Percentiles rank a stretch among this genome's conserved stretches.
These are phyloP conservation scores for Lepidium didymum DNA, from an alignment of 345 rosid species.

Conservation along the genomic window DNA sequence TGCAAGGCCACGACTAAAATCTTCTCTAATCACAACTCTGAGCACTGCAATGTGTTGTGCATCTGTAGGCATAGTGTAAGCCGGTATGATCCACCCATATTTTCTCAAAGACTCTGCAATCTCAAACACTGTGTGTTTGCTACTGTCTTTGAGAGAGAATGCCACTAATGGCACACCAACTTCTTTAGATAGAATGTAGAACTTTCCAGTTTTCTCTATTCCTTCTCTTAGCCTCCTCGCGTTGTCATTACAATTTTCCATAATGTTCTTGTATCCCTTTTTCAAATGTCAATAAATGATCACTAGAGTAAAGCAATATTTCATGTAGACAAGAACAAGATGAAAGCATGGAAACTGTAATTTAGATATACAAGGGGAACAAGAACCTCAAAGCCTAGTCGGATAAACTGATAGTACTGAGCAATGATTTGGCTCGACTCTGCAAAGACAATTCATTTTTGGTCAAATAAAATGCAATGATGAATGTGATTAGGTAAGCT, in stretches of 20 bases:
- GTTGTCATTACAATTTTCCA: conserved; percentile 52
- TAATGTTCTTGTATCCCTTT: conserved; percentile 65
- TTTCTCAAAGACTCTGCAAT: conserved; percentile 50
- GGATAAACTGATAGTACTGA: conserved; percentile 76
- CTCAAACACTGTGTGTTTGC: conserved; percentile 54
- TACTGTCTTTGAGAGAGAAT: conserved; percentile 53
- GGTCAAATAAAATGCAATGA: not conserved
- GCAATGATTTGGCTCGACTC: conserved; percentile 85
- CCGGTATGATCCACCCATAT: conserved; percentile 67
- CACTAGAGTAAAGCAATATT: not conserved
- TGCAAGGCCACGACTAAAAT: conserved; percentile 50
- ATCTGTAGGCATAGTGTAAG: conserved; percentile 73
- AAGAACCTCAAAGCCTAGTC: conserved; percentile 64
- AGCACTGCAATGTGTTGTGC: conserved; percentile 61
- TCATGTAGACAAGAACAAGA: not conserved
- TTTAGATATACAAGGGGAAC: not conserved
- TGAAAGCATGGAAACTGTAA: not conserved
- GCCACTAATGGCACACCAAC: conserved; percentile 74
- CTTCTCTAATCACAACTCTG: conserved; percentile 63
- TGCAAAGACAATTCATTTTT: conserved; percentile 10
- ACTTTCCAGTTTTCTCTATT: conserved; percentile 48
- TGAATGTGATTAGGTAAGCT: not conserved
- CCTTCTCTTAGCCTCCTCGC: conserved; percentile 55
- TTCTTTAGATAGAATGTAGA: conserved; percentile 56
- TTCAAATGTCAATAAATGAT: not conserved